Evolutionary conservation across 441 rosid genomes (phyloP).

Genomic region (Erysimum pusillum): DNA sequence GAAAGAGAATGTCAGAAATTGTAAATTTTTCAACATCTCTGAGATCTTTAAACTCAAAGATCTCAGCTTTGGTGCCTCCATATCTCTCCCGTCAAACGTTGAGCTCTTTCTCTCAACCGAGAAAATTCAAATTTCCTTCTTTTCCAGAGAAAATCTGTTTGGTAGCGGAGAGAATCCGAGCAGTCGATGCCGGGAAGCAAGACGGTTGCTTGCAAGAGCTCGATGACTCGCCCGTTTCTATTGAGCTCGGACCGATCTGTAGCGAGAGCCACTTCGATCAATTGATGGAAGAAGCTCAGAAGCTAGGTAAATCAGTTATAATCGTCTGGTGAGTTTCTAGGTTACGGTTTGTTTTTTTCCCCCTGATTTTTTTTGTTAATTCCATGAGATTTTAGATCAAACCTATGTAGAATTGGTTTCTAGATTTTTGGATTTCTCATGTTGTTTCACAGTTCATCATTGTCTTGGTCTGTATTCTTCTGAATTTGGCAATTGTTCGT

Average conservation of each 20-base stretch:
- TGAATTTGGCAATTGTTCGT: background rate
- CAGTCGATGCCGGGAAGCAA: conserved; percentile 47
- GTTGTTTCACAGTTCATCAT: background rate
- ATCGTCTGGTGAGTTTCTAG: conserved; percentile 71
- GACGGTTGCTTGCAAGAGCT: conserved; percentile 57
- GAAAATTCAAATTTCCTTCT: conserved; percentile 14
- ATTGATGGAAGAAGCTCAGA: conserved; percentile 77
- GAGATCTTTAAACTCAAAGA: conserved; percentile 38
- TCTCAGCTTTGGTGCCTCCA: conserved; percentile 38
- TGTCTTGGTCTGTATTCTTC: conserved; percentile 4
- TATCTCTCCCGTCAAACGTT: conserved; percentile 12
- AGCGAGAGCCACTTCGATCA: conserved; percentile 73
- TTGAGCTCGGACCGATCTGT: conserved; percentile 61
- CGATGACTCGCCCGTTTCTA: conserved; percentile 68
- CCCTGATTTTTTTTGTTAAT: background rate
- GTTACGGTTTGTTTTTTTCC: background rate
- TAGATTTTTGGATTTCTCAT: background rate
- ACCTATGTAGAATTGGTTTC: background rate
- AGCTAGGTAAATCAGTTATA: conserved; percentile 65
- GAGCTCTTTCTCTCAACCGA: conserved; percentile 31
- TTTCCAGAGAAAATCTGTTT: conserved; percentile 37
- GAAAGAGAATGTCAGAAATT: conserved; percentile 46
- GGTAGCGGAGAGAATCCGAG: conserved; percentile 48
- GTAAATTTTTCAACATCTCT: conserved; percentile 50
- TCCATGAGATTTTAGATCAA: conserved; percentile 1